Evolutionary conservation across 108 stramenopile genomes (phyloP), one percentile per base, ranked within the genome.

Genomic region (Pseudonitzschia delicatissima): DNA sequence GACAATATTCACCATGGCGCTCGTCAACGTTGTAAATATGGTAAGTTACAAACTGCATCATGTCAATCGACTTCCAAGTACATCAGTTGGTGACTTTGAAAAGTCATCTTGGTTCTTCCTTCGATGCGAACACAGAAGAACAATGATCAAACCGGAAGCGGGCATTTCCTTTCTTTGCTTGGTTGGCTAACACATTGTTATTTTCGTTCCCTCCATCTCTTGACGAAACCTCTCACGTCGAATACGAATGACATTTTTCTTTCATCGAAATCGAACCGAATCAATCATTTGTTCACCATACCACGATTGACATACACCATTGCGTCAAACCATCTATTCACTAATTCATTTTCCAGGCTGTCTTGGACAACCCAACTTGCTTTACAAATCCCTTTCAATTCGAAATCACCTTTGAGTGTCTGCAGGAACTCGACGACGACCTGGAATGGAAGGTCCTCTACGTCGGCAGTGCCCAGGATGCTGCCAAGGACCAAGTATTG

Each of bases 351-450:
- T 28, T 13, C 20, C 34, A 92, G 93, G 84, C 81, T 28, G 96
- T 97, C 48, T 78, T 97, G 60, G 95, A 97, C 82, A 99, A 99
- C 77, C 99, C 99, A 21, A 83, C 92, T 23, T 63, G 66, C 36
- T 97, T 97, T 71, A 68, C 71, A n/a, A 93, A 86, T 66, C 95
- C 96, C 5, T 96, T 99, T 73, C 88, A 94, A 74, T 99, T 99
- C 72, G 97, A 99, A 81, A 96, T 99, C 51, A 98, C 97, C 12
- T 98, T 99, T 73, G 99, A 99, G 77, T 98, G 97, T 71, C 72
- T 96, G 15, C 88, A 92, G 80, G 92, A 88, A 67, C 72, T 97
- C 7, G 75, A 81, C 12, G 77, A 85, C 59, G 91, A 93, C 57
- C 77, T 93, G 61, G 92, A 98, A 89, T 99, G 98, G 99, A 94